Evolutionary conservation across 1,284 basidiomycete species (phyloP).

Genomic region (Cutaneotrichosporon sp.): DNA sequence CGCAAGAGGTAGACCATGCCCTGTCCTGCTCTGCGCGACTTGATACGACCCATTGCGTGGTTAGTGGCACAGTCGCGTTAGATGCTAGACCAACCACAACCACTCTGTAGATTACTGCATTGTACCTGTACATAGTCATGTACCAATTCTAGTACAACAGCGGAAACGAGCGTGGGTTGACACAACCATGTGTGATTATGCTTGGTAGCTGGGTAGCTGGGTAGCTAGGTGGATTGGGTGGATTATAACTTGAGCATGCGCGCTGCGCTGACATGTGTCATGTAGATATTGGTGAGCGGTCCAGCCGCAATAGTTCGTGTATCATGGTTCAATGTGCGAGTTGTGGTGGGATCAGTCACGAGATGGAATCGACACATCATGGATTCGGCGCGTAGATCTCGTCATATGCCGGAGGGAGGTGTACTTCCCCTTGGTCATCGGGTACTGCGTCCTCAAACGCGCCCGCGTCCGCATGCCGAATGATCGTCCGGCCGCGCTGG

Average conservation of each 20-base stretch:
- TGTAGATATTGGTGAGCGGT: background rate
- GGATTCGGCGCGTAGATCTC: constrained; percentile 24
- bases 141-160: background rate
- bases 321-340: no score
- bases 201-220: no score
- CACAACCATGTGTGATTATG: no score
- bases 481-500: constrained; percentile 20
- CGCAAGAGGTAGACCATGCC: no score
- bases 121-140: constrained; percentile 3
- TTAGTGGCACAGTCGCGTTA: no score
- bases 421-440: constrained; percentile 14
- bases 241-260: background rate
- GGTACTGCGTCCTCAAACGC: constrained; percentile 22
- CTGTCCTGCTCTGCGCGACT: no score
- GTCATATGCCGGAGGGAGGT: constrained; percentile 27
- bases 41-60: no score
- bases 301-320: background rate
- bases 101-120: background rate
- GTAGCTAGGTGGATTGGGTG: background rate
- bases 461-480: constrained; percentile 26
- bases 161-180: background rate
- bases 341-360: background rate
- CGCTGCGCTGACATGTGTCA: no score
- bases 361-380: background rate
- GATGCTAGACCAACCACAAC: no score